Conservation (phyloP, 768 basidiomycete genomes). For the Thelephora ganbajun region DNA sequence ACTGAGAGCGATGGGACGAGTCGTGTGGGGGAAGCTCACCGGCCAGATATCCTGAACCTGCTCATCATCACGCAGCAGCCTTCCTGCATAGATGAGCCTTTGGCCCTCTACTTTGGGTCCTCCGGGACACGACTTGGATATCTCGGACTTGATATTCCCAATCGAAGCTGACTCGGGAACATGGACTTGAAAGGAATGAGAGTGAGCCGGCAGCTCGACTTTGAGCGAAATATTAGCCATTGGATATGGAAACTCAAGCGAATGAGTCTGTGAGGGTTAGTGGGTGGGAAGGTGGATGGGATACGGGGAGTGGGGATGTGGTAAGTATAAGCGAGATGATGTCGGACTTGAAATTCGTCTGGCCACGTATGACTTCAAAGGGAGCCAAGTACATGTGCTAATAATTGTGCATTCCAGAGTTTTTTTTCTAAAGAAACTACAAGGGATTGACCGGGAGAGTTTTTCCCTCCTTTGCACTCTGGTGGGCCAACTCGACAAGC, state of each 20-base stretch:
- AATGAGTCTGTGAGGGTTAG: neutral
- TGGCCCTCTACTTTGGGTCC: conserved; percentile 58
- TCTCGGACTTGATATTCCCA: conserved; percentile 53
- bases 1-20: conserved; percentile 1
- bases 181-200: conserved; percentile 47
- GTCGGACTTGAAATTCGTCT: neutral
- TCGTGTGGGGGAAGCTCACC: conserved; percentile 24
- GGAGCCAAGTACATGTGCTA: neutral
- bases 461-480: conserved; percentile 48
- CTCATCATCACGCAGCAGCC: conserved; percentile 51
- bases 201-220: conserved; percentile 67
- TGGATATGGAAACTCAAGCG: neutral
- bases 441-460: conserved; percentile 20
- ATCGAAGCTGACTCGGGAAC: conserved; percentile 36
- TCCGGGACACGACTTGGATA: conserved; percentile 44
- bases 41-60: conserved; percentile 57
- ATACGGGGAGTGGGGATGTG: neutral
- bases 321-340: neutral
- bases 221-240: conserved; percentile 26
- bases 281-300: neutral
- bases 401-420: too few species aligned
- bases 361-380: too few species aligned
- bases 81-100: conserved; percentile 63
- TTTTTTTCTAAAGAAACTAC: too few species aligned
- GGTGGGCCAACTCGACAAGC: conserved; percentile 61